phyloP scores from a whole-genome alignment of 805 yeast species.

The Yarrowia sp. region DNA sequence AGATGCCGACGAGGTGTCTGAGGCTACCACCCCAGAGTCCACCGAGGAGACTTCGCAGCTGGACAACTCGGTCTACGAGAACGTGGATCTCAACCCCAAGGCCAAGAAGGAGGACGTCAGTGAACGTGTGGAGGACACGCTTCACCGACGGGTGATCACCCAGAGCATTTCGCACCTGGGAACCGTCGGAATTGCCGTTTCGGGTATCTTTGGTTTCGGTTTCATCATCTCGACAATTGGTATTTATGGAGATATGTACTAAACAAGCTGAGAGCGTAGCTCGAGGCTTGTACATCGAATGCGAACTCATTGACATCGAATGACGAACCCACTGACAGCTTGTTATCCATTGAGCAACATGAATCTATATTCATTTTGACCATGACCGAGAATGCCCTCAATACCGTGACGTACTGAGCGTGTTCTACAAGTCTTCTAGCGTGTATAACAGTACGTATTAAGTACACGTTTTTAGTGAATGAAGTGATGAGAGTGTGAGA shows the following conservation, averaged over 20 bases:
- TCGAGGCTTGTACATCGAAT: too few species aligned
- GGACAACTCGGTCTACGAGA: conserved; percentile 38
- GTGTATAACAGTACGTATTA: conserved; percentile 9
- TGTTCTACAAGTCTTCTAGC: too few species aligned
- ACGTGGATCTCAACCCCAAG: conserved; percentile 18
- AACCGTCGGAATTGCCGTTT: conserved; percentile 26
- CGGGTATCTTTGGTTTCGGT: conserved; percentile 42
- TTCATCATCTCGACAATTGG: conserved; percentile 45
- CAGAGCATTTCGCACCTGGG: conserved; percentile 32
- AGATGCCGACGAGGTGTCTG: conserved; percentile 15
- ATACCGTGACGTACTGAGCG: too few species aligned
- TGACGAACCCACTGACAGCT: too few species aligned
- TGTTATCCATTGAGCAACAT: too few species aligned
- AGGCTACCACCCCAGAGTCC: not conserved
- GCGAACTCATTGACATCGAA: too few species aligned
- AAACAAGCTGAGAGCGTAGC: not conserved
- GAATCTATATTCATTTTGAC: too few species aligned
- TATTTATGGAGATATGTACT: conserved; percentile 45
- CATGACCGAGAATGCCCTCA: too few species aligned
- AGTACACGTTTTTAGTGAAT: conserved; percentile 7
- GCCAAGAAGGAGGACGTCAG: conserved; percentile 27
- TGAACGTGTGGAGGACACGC: conserved; percentile 31
- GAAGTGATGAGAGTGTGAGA: not conserved
- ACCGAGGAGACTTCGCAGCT: conserved; percentile 26
- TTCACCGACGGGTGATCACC: conserved; percentile 31